Conservation (phyloP, 2,329 filamentous ascomycete genomes). For the Aspergillus ibericus region DNA sequence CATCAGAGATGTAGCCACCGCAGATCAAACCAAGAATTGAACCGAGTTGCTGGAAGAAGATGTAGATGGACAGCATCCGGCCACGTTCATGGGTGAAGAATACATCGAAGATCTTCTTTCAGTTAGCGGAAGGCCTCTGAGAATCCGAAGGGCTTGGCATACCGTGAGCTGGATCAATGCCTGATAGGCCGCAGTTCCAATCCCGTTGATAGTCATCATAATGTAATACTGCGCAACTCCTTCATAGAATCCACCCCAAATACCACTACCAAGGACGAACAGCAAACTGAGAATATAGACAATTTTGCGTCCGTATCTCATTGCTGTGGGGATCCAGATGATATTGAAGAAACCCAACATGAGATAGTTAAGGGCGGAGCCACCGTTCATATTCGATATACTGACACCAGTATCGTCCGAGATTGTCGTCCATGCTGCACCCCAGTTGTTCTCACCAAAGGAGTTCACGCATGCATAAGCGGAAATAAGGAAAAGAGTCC, state of each 20-base stretch:
- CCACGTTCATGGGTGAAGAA: constrained; percentile 43
- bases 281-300: constrained; percentile 38
- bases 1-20: constrained; percentile 37
- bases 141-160: background rate
- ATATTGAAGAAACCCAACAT: constrained; percentile 45
- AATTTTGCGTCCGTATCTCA: constrained; percentile 36
- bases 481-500: constrained; percentile 41
- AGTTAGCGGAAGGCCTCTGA: background rate
- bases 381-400: constrained; percentile 44
- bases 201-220: constrained; percentile 31
- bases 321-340: constrained; percentile 38
- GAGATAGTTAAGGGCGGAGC: constrained; percentile 43
- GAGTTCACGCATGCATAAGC: constrained; percentile 45
- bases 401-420: constrained; percentile 40
- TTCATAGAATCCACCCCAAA: constrained; percentile 34
- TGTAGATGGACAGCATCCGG: constrained; percentile 37
- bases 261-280: constrained; percentile 29
- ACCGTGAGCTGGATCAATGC: constrained; percentile 43
- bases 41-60: constrained; percentile 43
- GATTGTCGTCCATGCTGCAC: constrained; percentile 46
- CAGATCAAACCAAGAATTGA: constrained; percentile 41
- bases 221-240: constrained; percentile 33
- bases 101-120: constrained; percentile 35
- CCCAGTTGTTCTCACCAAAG: constrained; percentile 44
- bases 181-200: constrained; percentile 41